Conservation (phyloP, 768 basidiomycete species). For the Holtermanniella nyarrowii region DNA sequence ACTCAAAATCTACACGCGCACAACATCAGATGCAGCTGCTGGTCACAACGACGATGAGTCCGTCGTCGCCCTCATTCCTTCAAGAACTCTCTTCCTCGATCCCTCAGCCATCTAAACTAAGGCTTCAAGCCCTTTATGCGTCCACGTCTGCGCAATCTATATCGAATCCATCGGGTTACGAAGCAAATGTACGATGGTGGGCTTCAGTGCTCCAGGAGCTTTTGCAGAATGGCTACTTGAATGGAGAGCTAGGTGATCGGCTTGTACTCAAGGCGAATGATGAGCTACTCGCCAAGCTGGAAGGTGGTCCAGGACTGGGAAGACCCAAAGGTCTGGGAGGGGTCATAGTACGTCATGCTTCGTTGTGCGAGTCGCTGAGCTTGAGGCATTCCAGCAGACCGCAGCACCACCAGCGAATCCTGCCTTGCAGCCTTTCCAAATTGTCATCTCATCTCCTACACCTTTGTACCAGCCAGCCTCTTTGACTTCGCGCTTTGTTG, state of each 20-base stretch:
- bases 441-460: constrained; percentile 24
- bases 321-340: constrained; percentile 36
- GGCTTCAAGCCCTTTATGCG: constrained; percentile 59
- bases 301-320: constrained; percentile 18
- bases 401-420: constrained; percentile 12
- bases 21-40: too few relatives aligned
- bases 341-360: constrained; percentile 26
- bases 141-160: constrained; percentile 74
- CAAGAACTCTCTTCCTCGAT: constrained; percentile 12
- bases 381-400: constrained; percentile 16
- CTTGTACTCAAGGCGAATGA: constrained; percentile 33
- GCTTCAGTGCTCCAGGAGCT: constrained; percentile 20
- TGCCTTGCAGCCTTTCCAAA: constrained; percentile 18
- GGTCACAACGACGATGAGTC: too few relatives aligned
- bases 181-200: constrained; percentile 84
- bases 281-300: constrained; percentile 18
- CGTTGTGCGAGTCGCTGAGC: neutral
- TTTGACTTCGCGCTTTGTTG: constrained; percentile 27
- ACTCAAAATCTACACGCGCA: too few relatives aligned
- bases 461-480: constrained; percentile 30
- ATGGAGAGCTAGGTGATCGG: constrained; percentile 20
- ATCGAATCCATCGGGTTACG: constrained; percentile 72
- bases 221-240: constrained; percentile 26
- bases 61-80: constrained; percentile 19
- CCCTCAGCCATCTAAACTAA: constrained; percentile 25